Evolutionary conservation across 2,329 filamentous ascomycete species (phyloP).

Genomic region (Emmonsia crescens): DNA sequence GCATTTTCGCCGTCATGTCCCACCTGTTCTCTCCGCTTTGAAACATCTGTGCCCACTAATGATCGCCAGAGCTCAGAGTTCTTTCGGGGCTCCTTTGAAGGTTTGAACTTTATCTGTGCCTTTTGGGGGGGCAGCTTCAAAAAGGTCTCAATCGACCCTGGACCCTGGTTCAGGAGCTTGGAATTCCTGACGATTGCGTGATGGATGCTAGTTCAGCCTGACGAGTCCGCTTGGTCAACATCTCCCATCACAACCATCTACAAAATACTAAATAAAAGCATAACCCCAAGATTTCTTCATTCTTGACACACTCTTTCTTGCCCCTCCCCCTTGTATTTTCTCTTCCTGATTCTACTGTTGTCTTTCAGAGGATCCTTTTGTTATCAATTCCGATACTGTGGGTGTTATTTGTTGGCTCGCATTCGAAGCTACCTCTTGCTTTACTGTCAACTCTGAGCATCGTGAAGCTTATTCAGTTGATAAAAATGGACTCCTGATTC

Average conservation of each 20-base stretch:
- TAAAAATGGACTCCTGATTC: neutral
- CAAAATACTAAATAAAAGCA: neutral
- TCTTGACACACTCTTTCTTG: neutral
- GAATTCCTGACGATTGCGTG: slow-evolving; percentile 5
- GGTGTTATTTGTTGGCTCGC: neutral
- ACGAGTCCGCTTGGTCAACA: neutral
- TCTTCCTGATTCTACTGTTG: neutral
- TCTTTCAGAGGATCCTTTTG: neutral
- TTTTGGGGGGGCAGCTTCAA: neutral
- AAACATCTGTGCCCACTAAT: neutral
- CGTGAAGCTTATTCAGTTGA: neutral
- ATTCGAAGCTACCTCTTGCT: neutral
- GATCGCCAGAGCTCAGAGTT: neutral
- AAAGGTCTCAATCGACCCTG: neutral
- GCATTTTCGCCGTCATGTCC: neutral
- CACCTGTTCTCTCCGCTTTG: neutral
- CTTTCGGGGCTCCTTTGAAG: neutral
- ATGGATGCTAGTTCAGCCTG: neutral
- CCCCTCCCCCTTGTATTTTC: neutral
- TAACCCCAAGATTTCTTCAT: neutral
- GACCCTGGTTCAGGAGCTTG: neutral
- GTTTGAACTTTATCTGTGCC: neutral
- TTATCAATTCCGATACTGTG: neutral
- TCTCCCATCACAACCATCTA: neutral
- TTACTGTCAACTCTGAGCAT: neutral